A percentile compares a stretch with the other conserved stretches of the same genome.
These are phyloP conservation scores for Trypanosoma theileri DNA, from an alignment of 208 protist species.

Conservation along the genomic window DNA sequence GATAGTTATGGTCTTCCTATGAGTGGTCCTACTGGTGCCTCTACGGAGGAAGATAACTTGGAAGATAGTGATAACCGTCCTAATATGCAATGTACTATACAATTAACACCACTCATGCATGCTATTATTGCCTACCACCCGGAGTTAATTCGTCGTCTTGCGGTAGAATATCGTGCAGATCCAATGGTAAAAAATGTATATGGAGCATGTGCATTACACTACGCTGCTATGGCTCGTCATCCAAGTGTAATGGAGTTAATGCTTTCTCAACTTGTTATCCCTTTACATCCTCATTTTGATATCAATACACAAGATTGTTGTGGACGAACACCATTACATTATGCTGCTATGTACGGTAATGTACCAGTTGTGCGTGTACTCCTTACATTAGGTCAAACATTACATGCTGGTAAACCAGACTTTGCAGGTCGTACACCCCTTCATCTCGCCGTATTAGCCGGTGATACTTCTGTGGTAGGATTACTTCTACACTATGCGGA, in stretches of 20 bases:
- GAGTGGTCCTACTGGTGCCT: not conserved
- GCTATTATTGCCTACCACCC: constrained; percentile 81
- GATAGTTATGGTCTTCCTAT: not conserved
- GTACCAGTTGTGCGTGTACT: constrained; percentile 48
- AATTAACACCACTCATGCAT: constrained; percentile 69
- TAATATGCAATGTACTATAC: constrained; percentile 13
- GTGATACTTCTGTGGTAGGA: constrained; percentile 43
- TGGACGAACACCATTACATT: constrained; percentile 81
- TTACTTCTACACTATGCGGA: constrained; percentile 54
- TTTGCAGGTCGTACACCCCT: constrained; percentile 63
- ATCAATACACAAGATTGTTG: constrained; percentile 75
- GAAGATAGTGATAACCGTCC: not conserved
- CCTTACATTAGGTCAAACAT: constrained; percentile 18
- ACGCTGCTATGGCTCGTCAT: constrained; percentile 48
- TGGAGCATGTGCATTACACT: constrained; percentile 81
- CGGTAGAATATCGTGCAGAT: constrained; percentile 70
- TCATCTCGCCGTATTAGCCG: constrained; percentile 66
- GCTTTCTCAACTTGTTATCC: constrained; percentile 23
- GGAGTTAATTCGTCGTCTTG: constrained; percentile 73
- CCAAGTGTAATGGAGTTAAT: constrained; percentile 63
- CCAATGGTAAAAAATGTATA: constrained; percentile 67
- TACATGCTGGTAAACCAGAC: constrained; percentile 50
- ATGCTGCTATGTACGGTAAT: constrained; percentile 75
- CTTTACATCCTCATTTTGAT: constrained; percentile 38
- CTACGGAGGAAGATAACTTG: not conserved